Base-by-base conservation (phyloP, 2,329 filamentous ascomycete species). In the Fusarium cyanostomum region DNA sequence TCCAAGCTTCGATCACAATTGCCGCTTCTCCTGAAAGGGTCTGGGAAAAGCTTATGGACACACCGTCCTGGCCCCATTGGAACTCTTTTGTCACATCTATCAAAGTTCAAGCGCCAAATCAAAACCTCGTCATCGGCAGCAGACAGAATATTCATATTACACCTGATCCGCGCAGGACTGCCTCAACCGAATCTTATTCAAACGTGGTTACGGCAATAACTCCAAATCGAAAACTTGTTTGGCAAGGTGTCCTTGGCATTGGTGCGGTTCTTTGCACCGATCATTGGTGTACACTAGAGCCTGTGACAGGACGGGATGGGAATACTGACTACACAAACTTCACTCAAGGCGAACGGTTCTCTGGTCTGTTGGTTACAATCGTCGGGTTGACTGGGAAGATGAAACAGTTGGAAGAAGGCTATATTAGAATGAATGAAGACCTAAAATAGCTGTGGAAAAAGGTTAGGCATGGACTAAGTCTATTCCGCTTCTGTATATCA, bases 21-120 rank as follows among this genome's bases (percentile, higher is more conserved):
- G n/a, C 8, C 7, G 58, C 58, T 0, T 3, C 34, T 2, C 38
- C 43, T 1, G 12, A 33, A 0, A 11, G 24, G 33, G 28, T 62
- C 1, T 62, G 52, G 58, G 7, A 7, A 1, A 7, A 41, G 0
- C 16, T 50, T 0, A 58, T 50, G 38, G 21, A 62, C 3, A 16
- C 62, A 0, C 1, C 30, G 2, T 58, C 42, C 4, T 62, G 59
- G 59, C 1, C 42, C 9, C 8, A 33, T 8, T 62, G 59, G 52
- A 62, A 62, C 2, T 53, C 52, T 0, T 62, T 58, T 11, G 59
- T 62, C 1, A 42, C 58, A 3, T 62, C 43, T 0, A 53, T 62
- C 1, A 3, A 50, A 41, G 45, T 62, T 0, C 42, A 53, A 15
- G 3, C 38, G 0, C 52, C 46, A 1, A 15, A 62, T 2, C 12